phyloP scores from a whole-genome alignment of 805 yeast genomes.

The Komagataella mondaviorum region DNA sequence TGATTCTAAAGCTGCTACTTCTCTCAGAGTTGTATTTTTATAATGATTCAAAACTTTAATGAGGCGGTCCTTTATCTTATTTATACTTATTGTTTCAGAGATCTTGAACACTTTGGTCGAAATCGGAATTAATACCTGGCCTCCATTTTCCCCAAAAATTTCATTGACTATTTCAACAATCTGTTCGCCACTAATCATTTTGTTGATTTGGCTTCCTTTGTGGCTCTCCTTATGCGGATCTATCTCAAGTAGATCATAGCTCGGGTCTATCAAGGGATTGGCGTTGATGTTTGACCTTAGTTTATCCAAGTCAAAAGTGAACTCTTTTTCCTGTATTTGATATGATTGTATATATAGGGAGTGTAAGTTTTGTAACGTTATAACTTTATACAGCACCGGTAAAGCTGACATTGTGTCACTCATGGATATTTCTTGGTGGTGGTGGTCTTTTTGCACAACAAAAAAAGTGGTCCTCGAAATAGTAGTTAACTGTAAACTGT shows the following conservation, averaged over 20 bases:
- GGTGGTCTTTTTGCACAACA: slow-evolving; percentile 9
- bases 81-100: slow-evolving; percentile 16
- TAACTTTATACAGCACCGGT: slow-evolving; percentile 20
- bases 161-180: slow-evolving; percentile 22
- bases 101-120: slow-evolving; percentile 18
- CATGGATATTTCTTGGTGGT: not conserved
- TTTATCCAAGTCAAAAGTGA: slow-evolving; percentile 21
- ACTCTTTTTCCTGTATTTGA: slow-evolving; percentile 16
- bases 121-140: slow-evolving; percentile 13
- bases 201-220: slow-evolving; percentile 10
- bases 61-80: slow-evolving; percentile 19
- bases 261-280: slow-evolving; percentile 20
- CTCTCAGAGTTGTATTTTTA: slow-evolving; percentile 17
- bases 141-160: slow-evolving; percentile 8
- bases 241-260: slow-evolving; percentile 19
- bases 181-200: slow-evolving; percentile 18
- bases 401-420: slow-evolving; percentile 8
- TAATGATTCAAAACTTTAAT: slow-evolving; percentile 19
- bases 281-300: slow-evolving; percentile 21
- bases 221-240: slow-evolving; percentile 10
- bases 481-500: slow-evolving; percentile 8
- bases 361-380: slow-evolving; percentile 21
- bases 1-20: slow-evolving; percentile 24
- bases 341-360: slow-evolving; percentile 18
- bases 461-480: slow-evolving; percentile 7